Percentiles rank a stretch among this genome's conserved stretches.
Conservation (phyloP, 257 asterid genomes). For the Penstemon newberryi region DNA sequence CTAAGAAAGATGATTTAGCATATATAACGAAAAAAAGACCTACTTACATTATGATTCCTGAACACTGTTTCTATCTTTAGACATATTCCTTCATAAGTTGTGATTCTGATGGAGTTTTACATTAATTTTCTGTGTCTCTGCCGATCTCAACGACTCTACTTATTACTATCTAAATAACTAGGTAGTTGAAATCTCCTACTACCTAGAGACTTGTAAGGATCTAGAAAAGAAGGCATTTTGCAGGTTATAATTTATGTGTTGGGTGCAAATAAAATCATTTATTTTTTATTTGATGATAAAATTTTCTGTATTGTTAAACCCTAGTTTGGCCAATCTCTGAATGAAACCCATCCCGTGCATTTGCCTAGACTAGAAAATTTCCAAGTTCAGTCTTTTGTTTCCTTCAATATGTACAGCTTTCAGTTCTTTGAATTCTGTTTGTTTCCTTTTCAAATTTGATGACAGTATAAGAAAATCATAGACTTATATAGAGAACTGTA, state of each 20-base stretch:
- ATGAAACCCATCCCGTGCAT: background rate
- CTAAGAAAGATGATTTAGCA: background rate
- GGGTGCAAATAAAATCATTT: background rate
- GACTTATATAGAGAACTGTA: background rate
- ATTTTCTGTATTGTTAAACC: background rate
- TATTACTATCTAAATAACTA: background rate
- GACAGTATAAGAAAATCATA: background rate
- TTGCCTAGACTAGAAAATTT: background rate
- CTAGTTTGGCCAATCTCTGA: background rate
- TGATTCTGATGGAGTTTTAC: conserved; percentile 11
- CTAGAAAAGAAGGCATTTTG: background rate
- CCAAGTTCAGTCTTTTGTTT: conserved; percentile 9
- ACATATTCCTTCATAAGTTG: background rate
- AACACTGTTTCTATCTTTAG: background rate
- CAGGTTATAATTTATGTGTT: background rate
- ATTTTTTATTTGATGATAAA: background rate
- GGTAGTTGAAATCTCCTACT: background rate
- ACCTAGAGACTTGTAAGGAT: conserved; percentile 1
- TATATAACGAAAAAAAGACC: background rate
- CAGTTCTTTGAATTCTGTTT: background rate
- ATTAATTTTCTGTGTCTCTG: background rate
- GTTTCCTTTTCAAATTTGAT: background rate
- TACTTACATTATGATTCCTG: background rate
- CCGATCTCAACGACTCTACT: background rate
- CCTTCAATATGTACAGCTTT: background rate